Evolutionary conservation across 2,329 filamentous ascomycete genomes (phyloP), one percentile per base, ranked within the genome.

Genomic region (Mariannaea sp.): DNA sequence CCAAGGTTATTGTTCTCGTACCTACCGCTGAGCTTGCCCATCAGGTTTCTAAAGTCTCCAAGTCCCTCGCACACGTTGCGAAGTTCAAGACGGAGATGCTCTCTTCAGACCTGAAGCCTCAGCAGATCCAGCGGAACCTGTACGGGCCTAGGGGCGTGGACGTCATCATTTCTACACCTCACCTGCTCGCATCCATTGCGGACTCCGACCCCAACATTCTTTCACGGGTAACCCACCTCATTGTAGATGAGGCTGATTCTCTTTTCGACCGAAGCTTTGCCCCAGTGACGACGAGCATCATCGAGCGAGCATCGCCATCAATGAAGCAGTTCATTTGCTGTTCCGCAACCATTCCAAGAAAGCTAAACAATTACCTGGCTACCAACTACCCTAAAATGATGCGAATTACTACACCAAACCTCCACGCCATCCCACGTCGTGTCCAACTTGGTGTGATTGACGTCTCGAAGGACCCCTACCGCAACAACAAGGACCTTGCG

Each of bases 231-330:
- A 86, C 84, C 2, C 90, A 97, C 69, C 80, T 99, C 9, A 82
- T 99, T 54, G 81, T 96, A 42, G 95, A 99, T 69, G 95, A 99
- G 77, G 95, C 95, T 1, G 94, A 99, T 73, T 97, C 92, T 4
- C 84, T 99, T 8, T 84, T 99, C 62, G 95, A 99, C 74, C 89
- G 92, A 53, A 95, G 91, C 54, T 99, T 99, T 76, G 83, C 89
- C 4, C 87, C 90, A 1, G 86, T 88, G 19, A 97, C 94, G 0
- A 88, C 84, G 9, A 82, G 84, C 49, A 90, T 99, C 61, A 82
- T 99, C 59, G 90, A 96, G 66, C 88, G 89, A 53, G 84, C 88
- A 1, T 81, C 85, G 6, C 91, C 93, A 0, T 94, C 91, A 1
- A 75, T 97, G 40, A 84, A 90, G 67, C 90, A 96, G 69, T 80